Evolutionary conservation across 768 basidiomycete species (phyloP).

Genomic region (Phaeotremella skinneri): DNA sequence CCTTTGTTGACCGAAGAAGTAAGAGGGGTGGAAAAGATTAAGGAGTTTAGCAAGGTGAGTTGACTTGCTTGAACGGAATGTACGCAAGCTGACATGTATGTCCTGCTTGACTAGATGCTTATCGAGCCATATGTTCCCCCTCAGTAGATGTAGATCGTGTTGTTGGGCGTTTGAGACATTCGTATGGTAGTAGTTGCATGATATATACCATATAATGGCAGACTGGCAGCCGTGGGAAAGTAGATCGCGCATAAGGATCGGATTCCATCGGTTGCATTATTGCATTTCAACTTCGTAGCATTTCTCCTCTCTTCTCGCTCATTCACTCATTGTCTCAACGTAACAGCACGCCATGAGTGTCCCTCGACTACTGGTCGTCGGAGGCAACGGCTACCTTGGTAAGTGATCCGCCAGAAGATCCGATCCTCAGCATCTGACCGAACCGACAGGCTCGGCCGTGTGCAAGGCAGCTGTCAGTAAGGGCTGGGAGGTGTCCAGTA

Average conservation of each 20-base stretch:
- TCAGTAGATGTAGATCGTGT: constrained; percentile 20
- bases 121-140: constrained; percentile 70
- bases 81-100: not conserved
- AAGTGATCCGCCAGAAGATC: constrained; percentile 17
- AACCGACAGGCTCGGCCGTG: constrained; percentile 75
- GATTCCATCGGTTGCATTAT: no score
- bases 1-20: constrained; percentile 96
- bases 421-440: not conserved
- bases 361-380: constrained; percentile 77
- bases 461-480: constrained; percentile 80
- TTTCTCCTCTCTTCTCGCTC: not conserved
- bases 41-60: constrained; percentile 72
- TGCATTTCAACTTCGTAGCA: not conserved
- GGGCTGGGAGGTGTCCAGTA: constrained; percentile 82
- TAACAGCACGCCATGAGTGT: constrained; percentile 17
- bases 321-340: not conserved
- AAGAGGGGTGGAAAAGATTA: constrained; percentile 87
- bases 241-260: not conserved
- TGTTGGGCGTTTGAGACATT: not conserved
- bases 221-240: not conserved
- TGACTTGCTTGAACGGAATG: not conserved
- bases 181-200: not conserved
- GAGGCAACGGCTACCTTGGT: constrained; percentile 99
- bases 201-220: not conserved
- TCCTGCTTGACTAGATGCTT: constrained; percentile 60